Evolutionary conservation across 257 asterid species (phyloP).

Genomic region (Eucommia ulmoides): DNA sequence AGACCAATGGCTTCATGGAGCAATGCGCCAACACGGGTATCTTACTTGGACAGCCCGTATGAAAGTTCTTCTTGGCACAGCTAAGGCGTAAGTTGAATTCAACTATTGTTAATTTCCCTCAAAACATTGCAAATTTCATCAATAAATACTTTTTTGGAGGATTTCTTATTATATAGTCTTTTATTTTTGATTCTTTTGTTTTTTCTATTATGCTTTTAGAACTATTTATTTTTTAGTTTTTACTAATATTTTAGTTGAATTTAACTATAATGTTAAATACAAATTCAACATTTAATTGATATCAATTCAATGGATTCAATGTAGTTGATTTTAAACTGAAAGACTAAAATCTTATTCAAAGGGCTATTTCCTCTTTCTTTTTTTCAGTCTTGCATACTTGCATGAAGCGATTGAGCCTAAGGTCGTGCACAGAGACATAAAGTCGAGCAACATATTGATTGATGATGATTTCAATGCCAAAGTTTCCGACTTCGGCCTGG

Average conservation of each 20-base stretch:
- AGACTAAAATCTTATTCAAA: constrained; percentile 4
- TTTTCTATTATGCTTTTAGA: too few species aligned
- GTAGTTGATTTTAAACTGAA: too few species aligned
- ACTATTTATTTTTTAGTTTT: too few species aligned
- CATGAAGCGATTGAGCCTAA: constrained; percentile 96
- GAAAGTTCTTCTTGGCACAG: constrained; percentile 93
- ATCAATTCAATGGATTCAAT: too few species aligned
- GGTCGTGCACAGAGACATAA: constrained; percentile 90
- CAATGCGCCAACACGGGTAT: constrained; percentile 81
- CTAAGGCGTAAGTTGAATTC: constrained; percentile 77
- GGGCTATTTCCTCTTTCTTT: constrained; percentile 1
- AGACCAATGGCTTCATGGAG: constrained; percentile 99
- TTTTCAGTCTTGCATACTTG: constrained; percentile 79
- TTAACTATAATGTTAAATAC: too few species aligned
- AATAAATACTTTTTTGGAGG: too few species aligned
- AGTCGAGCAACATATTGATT: constrained; percentile 86
- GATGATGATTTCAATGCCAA: constrained; percentile 83
- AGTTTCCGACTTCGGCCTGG: constrained; percentile 95
- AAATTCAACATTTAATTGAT: too few species aligned
- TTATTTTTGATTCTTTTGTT: too few species aligned
- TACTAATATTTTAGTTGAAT: too few species aligned
- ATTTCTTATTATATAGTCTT: too few species aligned
- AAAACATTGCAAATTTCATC: too few species aligned
- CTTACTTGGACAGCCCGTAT: constrained; percentile 94
- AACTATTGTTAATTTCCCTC: neutral